Evolutionary conservation across 169 alveolate genomes (phyloP).

Genomic region (Plasmodium gaboni): DNA sequence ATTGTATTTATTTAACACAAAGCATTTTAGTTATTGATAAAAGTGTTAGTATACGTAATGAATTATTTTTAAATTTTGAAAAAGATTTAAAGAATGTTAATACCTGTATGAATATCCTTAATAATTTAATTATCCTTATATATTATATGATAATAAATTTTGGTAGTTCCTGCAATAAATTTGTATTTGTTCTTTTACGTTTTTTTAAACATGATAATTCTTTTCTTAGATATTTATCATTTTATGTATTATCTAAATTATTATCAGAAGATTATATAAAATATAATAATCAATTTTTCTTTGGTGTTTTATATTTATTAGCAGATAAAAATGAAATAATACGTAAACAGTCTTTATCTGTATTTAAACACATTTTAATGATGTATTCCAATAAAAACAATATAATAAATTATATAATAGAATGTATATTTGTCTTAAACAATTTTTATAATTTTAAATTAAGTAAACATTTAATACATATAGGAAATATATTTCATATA

Average conservation of each 20-base stretch:
- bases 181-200: slow-evolving; percentile 43
- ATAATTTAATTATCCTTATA: slow-evolving; percentile 39
- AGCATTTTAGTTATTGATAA: slow-evolving; percentile 37
- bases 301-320: slow-evolving; percentile 44
- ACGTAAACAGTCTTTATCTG: slow-evolving; percentile 54
- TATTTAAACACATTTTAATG: slow-evolving; percentile 56
- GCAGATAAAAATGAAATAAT: slow-evolving; percentile 65
- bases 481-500: slow-evolving; percentile 43
- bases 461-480: slow-evolving; percentile 37
- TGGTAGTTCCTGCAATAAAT: slow-evolving; percentile 70
- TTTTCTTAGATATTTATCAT: slow-evolving; percentile 62
- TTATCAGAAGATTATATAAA: slow-evolving; percentile 63
- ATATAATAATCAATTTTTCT: slow-evolving; percentile 56
- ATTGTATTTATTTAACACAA: slow-evolving; percentile 44
- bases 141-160: slow-evolving; percentile 62
- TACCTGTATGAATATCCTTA: slow-evolving; percentile 41
- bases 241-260: slow-evolving; percentile 57
- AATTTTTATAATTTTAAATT: slow-evolving; percentile 39
- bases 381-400: slow-evolving; percentile 37
- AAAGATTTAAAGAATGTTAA: slow-evolving; percentile 36
- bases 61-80: slow-evolving; percentile 29
- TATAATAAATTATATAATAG: slow-evolving; percentile 52
- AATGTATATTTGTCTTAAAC: slow-evolving; percentile 52
- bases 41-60: slow-evolving; percentile 15
- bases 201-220: slow-evolving; percentile 62